Conservation (phyloP, 2,329 filamentous ascomycete species). For the Phyllosticta citrichinensis region DNA sequence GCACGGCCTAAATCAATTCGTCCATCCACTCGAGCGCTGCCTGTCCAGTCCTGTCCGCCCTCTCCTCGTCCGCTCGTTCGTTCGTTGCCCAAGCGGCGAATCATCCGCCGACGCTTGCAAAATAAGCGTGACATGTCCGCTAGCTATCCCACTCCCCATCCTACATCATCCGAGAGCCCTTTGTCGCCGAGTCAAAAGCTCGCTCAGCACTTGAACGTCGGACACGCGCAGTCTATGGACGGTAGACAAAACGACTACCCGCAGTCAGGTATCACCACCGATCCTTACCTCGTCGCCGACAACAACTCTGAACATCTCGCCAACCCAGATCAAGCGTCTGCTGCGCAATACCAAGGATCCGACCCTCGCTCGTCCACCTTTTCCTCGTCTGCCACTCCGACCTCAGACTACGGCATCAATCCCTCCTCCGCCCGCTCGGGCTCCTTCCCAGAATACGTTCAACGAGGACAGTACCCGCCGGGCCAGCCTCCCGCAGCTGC, state of each 20-base stretch:
- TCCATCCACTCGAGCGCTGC: neutral
- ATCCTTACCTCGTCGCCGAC: constrained; percentile 17
- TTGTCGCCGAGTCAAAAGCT: constrained; percentile 30
- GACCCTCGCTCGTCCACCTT: constrained; percentile 67
- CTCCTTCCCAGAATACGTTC: constrained; percentile 79
- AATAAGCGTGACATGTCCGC: constrained; percentile 38
- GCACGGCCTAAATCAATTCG: constrained; percentile 4
- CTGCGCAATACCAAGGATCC: constrained; percentile 80
- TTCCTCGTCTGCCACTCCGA: constrained; percentile 70
- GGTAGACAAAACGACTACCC: constrained; percentile 43
- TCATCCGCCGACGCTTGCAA: constrained; percentile 27
- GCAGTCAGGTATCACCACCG: constrained; percentile 41
- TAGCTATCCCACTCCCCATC: constrained; percentile 34
- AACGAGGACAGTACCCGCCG: constrained; percentile 71
- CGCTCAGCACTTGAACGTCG: constrained; percentile 25
- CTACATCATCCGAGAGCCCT: constrained; percentile 29
- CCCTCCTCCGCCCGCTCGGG: constrained; percentile 67
- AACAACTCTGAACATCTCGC: constrained; percentile 65
- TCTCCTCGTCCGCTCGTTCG: constrained; percentile 9
- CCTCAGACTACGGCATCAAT: constrained; percentile 78
- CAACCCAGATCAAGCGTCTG: constrained; percentile 82
- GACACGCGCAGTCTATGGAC: constrained; percentile 42
- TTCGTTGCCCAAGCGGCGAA: constrained; percentile 22
- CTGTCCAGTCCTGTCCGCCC: neutral
- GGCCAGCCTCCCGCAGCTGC: constrained; percentile 64